These are phyloP conservation scores for Lactuca saligna DNA, from an alignment of 129 eudicot species.

Conservation along the genomic window DNA sequence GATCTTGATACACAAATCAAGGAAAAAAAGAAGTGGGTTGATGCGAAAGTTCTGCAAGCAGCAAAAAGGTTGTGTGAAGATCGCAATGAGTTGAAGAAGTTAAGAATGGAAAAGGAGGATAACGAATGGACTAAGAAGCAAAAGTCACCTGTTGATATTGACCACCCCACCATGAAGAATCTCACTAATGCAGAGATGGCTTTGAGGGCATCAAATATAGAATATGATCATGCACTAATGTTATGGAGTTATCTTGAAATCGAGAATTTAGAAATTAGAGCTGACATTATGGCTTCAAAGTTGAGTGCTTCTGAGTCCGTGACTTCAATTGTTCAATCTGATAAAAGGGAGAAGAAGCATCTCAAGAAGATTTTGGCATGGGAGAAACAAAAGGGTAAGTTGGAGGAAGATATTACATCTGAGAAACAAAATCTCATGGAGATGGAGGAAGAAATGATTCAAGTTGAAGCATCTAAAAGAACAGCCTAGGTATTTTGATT, in stretches of 20 bases:
- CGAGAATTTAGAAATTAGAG: constrained; percentile 68
- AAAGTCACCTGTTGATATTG: constrained; percentile 51
- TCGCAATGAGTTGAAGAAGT: constrained; percentile 57
- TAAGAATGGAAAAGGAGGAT: constrained; percentile 75
- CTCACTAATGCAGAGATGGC: constrained; percentile 63
- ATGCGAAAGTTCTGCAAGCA: constrained; percentile 80
- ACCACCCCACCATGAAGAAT: constrained; percentile 61
- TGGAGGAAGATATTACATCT: constrained; percentile 74
- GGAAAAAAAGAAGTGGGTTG: constrained; percentile 85
- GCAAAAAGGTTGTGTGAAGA: constrained; percentile 69
- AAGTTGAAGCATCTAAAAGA: constrained; percentile 51
- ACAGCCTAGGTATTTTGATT: constrained; percentile 52
- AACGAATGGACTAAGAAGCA: constrained; percentile 53
- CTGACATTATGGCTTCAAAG: constrained; percentile 79
- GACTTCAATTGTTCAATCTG: constrained; percentile 50
- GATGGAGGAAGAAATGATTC: constrained; percentile 43
- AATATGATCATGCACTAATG: constrained; percentile 62
- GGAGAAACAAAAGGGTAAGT: constrained; percentile 68
- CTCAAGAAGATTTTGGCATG: constrained; percentile 65
- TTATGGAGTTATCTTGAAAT: constrained; percentile 52
- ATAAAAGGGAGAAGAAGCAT: constrained; percentile 72
- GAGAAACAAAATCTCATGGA: constrained; percentile 60
- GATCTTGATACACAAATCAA: constrained; percentile 63
- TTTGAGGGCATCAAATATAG: constrained; percentile 56
- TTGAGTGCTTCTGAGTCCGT: constrained; percentile 78